A percentile compares a stretch with the other conserved stretches of the same genome.
phyloP scores from a whole-genome alignment of 1,284 basidiomycete genomes.

The Ceratobasidium sp. region DNA sequence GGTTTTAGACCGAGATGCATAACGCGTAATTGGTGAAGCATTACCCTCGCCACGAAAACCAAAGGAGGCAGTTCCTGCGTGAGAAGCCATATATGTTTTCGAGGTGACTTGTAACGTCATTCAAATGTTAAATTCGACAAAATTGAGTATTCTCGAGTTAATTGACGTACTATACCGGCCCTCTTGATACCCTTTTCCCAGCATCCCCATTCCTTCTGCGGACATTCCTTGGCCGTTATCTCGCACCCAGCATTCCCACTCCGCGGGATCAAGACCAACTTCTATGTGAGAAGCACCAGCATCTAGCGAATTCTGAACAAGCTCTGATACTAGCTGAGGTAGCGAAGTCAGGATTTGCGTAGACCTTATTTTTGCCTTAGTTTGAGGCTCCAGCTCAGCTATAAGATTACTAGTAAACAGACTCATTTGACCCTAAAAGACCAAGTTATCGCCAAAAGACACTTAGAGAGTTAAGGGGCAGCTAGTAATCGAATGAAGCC shows the following conservation, averaged over 20 bases:
- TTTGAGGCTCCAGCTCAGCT: slow-evolving; percentile 53
- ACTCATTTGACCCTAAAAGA: slow-evolving; percentile 4
- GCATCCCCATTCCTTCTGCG: slow-evolving; percentile 66
- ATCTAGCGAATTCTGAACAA: slow-evolving; percentile 84
- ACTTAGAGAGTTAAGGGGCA: background rate
- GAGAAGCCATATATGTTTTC: slow-evolving; percentile 70
- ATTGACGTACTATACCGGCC: slow-evolving; percentile 76
- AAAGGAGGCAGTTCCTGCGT: slow-evolving; percentile 73
- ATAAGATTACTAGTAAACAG: slow-evolving; percentile 6
- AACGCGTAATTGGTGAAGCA: background rate
- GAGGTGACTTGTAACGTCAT: slow-evolving; percentile 66
- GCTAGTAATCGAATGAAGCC: background rate
- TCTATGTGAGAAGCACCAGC: slow-evolving; percentile 57
- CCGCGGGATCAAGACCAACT: slow-evolving; percentile 60
- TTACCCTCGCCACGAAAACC: slow-evolving; percentile 92
- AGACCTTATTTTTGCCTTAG: slow-evolving; percentile 79
- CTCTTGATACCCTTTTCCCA: slow-evolving; percentile 67
- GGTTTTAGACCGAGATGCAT: no score
- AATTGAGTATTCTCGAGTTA: background rate
- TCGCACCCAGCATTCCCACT: slow-evolving; percentile 84
- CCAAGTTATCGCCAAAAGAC: background rate
- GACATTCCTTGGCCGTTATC: slow-evolving; percentile 86
- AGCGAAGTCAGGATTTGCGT: slow-evolving; percentile 86
- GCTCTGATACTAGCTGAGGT: slow-evolving; percentile 81
- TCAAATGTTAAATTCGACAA: background rate